Evolutionary conservation across 2,329 filamentous ascomycete genomes (phyloP).

Genomic region (Metarhizium robertsii): DNA sequence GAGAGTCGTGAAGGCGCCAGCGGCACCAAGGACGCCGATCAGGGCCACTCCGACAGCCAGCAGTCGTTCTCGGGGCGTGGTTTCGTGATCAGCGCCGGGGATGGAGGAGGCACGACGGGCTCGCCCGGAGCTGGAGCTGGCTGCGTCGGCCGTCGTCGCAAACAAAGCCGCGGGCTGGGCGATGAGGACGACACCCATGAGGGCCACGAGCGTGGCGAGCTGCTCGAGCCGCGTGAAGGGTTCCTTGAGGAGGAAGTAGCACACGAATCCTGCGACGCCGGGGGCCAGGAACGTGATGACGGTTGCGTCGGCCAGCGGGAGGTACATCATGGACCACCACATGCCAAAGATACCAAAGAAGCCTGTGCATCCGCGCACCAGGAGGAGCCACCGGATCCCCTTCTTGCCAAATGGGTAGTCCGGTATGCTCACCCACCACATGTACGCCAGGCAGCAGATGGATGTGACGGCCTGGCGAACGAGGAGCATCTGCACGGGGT

Average conservation of each 20-base stretch:
- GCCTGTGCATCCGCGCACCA: slow-evolving; percentile 61
- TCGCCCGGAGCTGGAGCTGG: no score
- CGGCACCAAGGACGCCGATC: slow-evolving; percentile 67
- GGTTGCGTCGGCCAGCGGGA: slow-evolving; percentile 78
- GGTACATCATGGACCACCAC: slow-evolving; percentile 59
- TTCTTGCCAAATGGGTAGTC: slow-evolving; percentile 61
- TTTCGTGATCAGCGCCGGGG: slow-evolving; percentile 24
- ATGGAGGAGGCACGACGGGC: slow-evolving; percentile 4
- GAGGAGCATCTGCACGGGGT: slow-evolving; percentile 80
- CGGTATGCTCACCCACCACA: slow-evolving; percentile 60
- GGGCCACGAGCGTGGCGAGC: slow-evolving; percentile 63
- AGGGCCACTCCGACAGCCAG: slow-evolving; percentile 63
- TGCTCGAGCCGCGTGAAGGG: slow-evolving; percentile 72
- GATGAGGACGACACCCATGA: slow-evolving; percentile 75
- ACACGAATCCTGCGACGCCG: slow-evolving; percentile 69
- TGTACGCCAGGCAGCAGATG: slow-evolving; percentile 57
- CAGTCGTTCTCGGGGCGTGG: slow-evolving; percentile 56
- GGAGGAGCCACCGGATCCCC: slow-evolving; percentile 57
- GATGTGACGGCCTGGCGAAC: slow-evolving; percentile 68
- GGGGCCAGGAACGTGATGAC: slow-evolving; percentile 84
- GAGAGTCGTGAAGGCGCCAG: slow-evolving; percentile 65
- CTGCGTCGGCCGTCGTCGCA: slow-evolving; percentile 5
- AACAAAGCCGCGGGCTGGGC: slow-evolving; percentile 59
- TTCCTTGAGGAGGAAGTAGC: slow-evolving; percentile 64
- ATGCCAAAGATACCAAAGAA: slow-evolving; percentile 72